Percentiles rank a stretch among this genome's conserved stretches.
phyloP scores from a whole-genome alignment of 306 rosid genomes.

The Fragaria vesca region DNA sequence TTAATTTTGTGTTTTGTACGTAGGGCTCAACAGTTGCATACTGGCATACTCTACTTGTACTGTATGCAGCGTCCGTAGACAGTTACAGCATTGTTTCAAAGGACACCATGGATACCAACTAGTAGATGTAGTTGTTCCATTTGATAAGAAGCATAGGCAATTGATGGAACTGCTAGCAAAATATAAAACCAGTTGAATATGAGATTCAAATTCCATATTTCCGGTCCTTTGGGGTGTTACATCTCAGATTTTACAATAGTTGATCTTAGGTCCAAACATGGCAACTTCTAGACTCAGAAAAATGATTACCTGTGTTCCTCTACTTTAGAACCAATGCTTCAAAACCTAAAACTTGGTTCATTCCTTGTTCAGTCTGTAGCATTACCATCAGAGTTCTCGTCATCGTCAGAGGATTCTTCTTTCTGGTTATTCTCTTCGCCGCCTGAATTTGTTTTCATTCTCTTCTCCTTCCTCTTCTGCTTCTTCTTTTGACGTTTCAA shows the following conservation, averaged over 20 bases:
- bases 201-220: background rate
- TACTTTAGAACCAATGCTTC: background rate
- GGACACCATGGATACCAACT: background rate
- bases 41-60: too few species aligned
- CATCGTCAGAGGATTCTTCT: slow-evolving; percentile 59
- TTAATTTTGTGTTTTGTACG: too few species aligned
- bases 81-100: background rate
- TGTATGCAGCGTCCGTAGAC: background rate
- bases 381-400: slow-evolving; percentile 52
- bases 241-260: background rate
- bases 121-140: background rate
- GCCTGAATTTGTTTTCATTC: slow-evolving; percentile 41
- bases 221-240: background rate
- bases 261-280: background rate
- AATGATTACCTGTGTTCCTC: background rate
- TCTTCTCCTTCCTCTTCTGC: slow-evolving; percentile 74
- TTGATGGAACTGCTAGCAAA: background rate
- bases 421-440: slow-evolving; percentile 49
- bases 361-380: slow-evolving; percentile 33
- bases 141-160: background rate
- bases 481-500: slow-evolving; percentile 85
- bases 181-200: background rate
- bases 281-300: background rate
- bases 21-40: too few species aligned
- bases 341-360: background rate